Conservation (phyloP, 192 early-diverging fungal species). For the Backusella tuberculispora region DNA sequence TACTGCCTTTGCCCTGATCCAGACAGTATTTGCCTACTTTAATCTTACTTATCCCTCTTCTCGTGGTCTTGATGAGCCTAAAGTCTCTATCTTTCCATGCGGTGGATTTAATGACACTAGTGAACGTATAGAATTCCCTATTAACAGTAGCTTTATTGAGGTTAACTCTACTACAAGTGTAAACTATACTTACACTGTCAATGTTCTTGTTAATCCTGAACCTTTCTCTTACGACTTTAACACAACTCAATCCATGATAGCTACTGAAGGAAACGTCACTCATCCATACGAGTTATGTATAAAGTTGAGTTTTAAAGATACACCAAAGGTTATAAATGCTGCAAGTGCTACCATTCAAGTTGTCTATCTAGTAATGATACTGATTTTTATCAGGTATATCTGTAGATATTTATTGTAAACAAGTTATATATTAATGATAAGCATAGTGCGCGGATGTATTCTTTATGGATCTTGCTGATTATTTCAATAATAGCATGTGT, state of each 20-base stretch:
- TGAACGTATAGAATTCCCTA: neutral
- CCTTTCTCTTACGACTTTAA: neutral
- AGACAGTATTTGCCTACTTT: neutral
- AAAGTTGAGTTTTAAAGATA: neutral
- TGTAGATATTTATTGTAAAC: neutral
- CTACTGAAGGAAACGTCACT: neutral
- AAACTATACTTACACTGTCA: neutral
- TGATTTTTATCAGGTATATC: neutral
- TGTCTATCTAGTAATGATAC: neutral
- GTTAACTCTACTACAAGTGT: neutral
- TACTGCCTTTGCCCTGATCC: neutral
- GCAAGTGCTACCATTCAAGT: constrained; percentile 5
- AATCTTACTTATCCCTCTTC: constrained; percentile 1
- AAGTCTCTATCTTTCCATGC: neutral
- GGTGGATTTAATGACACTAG: neutral
- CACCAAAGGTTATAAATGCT: neutral
- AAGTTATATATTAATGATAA: neutral
- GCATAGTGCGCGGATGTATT: neutral
- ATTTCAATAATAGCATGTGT: constrained; percentile 10
- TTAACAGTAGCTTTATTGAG: constrained; percentile 1
- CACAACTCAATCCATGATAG: neutral
- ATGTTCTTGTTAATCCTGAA: neutral
- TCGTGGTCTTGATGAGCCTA: neutral
- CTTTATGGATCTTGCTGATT: constrained; percentile 9
- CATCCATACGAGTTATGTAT: neutral